These are phyloP conservation scores for Cyclotella kingstonii DNA, from an alignment of 108 stramenopile species.

Conservation along the genomic window DNA sequence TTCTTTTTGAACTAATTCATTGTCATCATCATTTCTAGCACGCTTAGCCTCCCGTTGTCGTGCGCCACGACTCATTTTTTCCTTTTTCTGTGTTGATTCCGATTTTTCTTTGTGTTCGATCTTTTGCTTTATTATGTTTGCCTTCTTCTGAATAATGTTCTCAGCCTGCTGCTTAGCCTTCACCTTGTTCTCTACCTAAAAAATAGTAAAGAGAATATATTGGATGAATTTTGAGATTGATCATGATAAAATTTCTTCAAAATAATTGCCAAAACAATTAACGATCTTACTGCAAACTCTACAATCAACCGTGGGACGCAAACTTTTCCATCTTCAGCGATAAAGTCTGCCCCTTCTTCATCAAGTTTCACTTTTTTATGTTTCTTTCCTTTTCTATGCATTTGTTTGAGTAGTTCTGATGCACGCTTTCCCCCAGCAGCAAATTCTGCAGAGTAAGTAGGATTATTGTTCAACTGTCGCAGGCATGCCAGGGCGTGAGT, in stretches of 20 bases:
- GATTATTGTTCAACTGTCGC: conserved; percentile 96
- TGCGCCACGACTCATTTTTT: conserved; percentile 65
- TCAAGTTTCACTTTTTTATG: conserved; percentile 38
- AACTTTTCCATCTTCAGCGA: conserved; percentile 54
- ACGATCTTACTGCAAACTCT: conserved; percentile 82
- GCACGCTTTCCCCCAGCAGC: conserved; percentile 71
- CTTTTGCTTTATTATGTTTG: conserved; percentile 71
- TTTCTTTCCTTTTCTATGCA: conserved; percentile 47
- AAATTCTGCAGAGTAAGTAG: conserved; percentile 71
- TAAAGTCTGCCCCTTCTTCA: conserved; percentile 33
- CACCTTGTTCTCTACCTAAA: conserved; percentile 75
- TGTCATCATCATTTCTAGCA: conserved; percentile 30
- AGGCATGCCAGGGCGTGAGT: conserved; percentile 94
- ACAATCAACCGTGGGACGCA: conserved; percentile 76
- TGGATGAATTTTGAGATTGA: background rate
- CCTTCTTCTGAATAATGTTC: conserved; percentile 64
- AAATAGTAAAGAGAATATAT: background rate
- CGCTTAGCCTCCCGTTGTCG: conserved; percentile 78
- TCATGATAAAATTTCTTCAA: conserved; percentile 1
- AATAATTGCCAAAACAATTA: no score
- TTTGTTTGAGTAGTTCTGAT: conserved; percentile 32
- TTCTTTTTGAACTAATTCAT: conserved; percentile 19
- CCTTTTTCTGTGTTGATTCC: conserved; percentile 30
- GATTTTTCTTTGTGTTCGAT: conserved; percentile 48
- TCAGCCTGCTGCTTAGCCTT: conserved; percentile 85